Percentiles rank a stretch among this genome's conserved stretches.
phyloP scores from a whole-genome alignment of 1,284 basidiomycete genomes.

The Pseudozyma sp. region DNA sequence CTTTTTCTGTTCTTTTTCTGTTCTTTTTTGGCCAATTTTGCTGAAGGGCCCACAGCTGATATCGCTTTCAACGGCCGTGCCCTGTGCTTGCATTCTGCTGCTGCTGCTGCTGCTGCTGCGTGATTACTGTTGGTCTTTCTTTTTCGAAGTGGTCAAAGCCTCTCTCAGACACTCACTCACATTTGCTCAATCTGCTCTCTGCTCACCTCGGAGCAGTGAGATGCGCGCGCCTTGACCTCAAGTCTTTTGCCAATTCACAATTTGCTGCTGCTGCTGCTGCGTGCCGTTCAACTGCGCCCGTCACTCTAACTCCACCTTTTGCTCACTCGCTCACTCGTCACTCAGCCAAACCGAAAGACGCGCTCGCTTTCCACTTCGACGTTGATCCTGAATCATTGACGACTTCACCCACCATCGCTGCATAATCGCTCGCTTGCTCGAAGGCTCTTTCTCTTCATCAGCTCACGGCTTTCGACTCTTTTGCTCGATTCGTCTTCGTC shows the following conservation, averaged over 20 bases:
- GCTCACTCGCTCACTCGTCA: background rate
- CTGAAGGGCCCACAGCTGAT: background rate
- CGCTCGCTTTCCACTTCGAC: background rate
- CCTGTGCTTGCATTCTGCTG: background rate
- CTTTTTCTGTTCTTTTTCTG: background rate
- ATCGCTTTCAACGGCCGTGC: background rate
- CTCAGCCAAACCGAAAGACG: background rate
- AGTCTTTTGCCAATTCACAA: background rate
- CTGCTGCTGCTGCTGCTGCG: slow-evolving; percentile 1
- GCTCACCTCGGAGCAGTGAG: background rate
- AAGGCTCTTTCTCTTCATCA: background rate
- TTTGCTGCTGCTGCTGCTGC: slow-evolving; percentile 1
- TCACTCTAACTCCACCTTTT: slow-evolving; percentile 5
- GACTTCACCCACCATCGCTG: slow-evolving; percentile 1
- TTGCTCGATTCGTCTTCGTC: background rate
- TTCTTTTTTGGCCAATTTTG: background rate
- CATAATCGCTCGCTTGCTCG: background rate
- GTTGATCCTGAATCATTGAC: background rate
- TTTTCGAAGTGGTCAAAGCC: background rate
- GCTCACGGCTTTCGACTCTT: slow-evolving; percentile 5
- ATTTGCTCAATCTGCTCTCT: background rate
- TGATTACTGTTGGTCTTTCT: slow-evolving; percentile 11
- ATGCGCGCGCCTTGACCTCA: background rate
- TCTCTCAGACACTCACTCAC: background rate
- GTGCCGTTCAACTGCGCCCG: slow-evolving; percentile 1